Evolutionary conservation across 129 eudicot genomes (phyloP).

Genomic region (Heracleum sosnowskyi): DNA sequence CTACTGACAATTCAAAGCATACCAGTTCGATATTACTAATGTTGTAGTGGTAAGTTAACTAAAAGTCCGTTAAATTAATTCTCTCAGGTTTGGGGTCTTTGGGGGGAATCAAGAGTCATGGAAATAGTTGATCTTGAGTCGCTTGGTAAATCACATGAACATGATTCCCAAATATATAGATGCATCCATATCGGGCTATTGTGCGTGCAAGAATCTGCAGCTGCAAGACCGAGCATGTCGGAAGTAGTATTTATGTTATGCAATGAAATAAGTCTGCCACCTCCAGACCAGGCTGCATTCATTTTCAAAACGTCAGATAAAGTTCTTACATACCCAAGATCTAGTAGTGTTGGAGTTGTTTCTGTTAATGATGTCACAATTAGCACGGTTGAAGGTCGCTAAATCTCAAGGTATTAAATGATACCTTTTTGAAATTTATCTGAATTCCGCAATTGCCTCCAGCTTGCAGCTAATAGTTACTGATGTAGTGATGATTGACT

Average conservation of each 20-base stretch:
- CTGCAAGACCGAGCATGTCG: slow-evolving; percentile 15
- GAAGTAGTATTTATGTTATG: slow-evolving; percentile 17
- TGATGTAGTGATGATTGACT: neutral
- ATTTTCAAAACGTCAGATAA: neutral
- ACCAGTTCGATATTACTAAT: neutral
- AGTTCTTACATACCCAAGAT: neutral
- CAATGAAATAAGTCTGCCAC: slow-evolving; percentile 17
- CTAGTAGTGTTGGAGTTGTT: neutral
- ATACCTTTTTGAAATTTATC: neutral
- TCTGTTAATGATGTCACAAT: neutral
- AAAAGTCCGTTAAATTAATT: neutral
- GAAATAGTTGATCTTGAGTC: neutral
- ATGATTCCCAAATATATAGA: neutral
- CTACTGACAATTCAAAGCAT: neutral
- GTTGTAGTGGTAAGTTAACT: neutral
- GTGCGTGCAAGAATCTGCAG: slow-evolving; percentile 22
- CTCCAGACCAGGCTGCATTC: slow-evolving; percentile 11
- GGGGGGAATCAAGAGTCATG: neutral
- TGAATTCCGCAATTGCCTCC: too few relatives aligned
- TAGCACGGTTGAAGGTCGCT: neutral
- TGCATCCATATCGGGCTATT: neutral
- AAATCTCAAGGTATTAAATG: neutral
- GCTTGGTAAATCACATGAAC: neutral
- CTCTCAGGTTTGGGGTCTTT: slow-evolving; percentile 17
- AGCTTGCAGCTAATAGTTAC: too few relatives aligned